These are phyloP conservation scores for Cutaneotrichosporon sp. DNA, from an alignment of 1,284 basidiomycete species.

Conservation along the genomic window DNA sequence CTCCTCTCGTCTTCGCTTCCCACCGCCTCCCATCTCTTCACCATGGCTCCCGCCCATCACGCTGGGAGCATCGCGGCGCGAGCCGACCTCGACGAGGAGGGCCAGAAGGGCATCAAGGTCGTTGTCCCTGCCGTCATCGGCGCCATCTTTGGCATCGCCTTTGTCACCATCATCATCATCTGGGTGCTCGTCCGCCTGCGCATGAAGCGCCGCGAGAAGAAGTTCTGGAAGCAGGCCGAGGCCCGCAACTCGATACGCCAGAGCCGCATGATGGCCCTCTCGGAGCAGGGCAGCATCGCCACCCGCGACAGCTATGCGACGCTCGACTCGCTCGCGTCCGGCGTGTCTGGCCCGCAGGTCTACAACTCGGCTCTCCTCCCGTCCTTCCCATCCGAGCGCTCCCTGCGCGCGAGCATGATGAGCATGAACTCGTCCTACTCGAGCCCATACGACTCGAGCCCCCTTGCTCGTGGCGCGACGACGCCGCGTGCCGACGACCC, in stretches of 20 bases:
- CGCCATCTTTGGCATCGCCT: neutral
- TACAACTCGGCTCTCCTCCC: neutral
- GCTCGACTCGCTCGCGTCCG: neutral
- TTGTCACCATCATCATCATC: neutral
- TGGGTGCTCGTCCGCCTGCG: neutral
- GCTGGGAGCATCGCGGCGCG: neutral
- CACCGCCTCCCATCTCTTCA: neutral
- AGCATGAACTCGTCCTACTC: neutral
- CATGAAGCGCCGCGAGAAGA: neutral
- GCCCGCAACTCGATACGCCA: slow-evolving; percentile 8
- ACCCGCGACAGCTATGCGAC: slow-evolving; percentile 4
- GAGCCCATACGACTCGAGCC: slow-evolving; percentile 8
- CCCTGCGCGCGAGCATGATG: slow-evolving; percentile 8
- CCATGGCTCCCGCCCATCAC: neutral
- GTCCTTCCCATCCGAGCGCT: neutral
- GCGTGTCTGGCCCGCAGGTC: slow-evolving; percentile 3
- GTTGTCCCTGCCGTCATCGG: slow-evolving; percentile 6
- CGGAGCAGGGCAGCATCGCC: neutral
- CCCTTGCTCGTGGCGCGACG: neutral
- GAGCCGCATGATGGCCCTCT: slow-evolving; percentile 5
- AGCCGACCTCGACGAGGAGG: neutral
- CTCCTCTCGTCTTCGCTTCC: neutral
- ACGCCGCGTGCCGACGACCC: neutral
- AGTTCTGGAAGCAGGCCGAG: slow-evolving; percentile 10
- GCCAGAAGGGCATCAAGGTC: neutral